phyloP scores from a whole-genome alignment of 1,139 yeast genomes.

The Suhomyces terraborum region DNA sequence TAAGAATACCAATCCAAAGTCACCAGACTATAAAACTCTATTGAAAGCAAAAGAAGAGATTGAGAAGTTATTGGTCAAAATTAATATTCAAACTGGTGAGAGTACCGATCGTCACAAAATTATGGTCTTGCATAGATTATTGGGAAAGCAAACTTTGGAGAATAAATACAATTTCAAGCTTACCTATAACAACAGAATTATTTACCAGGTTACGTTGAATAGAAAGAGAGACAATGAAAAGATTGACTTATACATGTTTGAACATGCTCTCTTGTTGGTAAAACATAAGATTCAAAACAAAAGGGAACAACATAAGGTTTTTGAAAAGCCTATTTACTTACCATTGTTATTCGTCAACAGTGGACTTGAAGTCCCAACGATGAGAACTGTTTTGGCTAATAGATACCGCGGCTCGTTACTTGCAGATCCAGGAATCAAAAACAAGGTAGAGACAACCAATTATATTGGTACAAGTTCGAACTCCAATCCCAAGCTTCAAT shows the following conservation, averaged over 20 bases:
- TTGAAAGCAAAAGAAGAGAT: constrained; percentile 75
- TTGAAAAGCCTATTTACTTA: constrained; percentile 89
- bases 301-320: constrained; percentile 88
- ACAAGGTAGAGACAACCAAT: constrained; percentile 32
- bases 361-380: constrained; percentile 73
- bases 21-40: constrained; percentile 72
- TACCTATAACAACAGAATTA: constrained; percentile 77
- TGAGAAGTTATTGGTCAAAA: constrained; percentile 72
- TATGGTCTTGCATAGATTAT: constrained; percentile 75
- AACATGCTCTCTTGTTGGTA: constrained; percentile 83
- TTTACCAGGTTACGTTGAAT: constrained; percentile 72
- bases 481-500: constrained; percentile 45
- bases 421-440: constrained; percentile 39
- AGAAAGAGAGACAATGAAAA: constrained; percentile 76
- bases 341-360: constrained; percentile 78
- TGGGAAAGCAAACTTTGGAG: constrained; percentile 83
- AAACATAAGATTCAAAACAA: constrained; percentile 86
- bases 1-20: constrained; percentile 74
- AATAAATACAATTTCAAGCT: constrained; percentile 61
- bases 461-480: constrained; percentile 24
- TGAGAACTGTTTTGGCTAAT: constrained; percentile 47
- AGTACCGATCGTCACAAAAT: constrained; percentile 91
- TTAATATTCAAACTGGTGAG: constrained; percentile 90
- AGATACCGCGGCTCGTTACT: constrained; percentile 42
- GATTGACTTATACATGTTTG: constrained; percentile 82